These are phyloP conservation scores for Trypanosoma brucei DNA, from an alignment of 208 protist species.

Conservation along the genomic window DNA sequence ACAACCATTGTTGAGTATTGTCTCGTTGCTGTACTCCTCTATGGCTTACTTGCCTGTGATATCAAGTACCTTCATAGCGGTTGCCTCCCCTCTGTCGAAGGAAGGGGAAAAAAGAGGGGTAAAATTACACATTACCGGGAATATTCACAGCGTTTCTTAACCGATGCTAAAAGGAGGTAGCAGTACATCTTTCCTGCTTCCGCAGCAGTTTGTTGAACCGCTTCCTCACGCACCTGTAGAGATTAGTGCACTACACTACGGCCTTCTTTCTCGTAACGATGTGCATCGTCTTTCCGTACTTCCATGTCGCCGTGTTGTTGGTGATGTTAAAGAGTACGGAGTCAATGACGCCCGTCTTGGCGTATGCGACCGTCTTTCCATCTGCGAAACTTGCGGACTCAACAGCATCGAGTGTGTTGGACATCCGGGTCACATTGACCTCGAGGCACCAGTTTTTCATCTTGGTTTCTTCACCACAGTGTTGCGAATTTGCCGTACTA, in stretches of 20 bases:
- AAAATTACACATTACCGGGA: neutral
- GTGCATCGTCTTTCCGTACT: conserved; percentile 82
- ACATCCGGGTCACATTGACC: conserved; percentile 97
- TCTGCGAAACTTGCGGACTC: conserved; percentile 93
- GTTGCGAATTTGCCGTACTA: conserved; percentile 92
- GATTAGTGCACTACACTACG: conserved; percentile 85
- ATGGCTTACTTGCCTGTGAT: too few species aligned
- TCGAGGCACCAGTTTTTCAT: conserved; percentile 98
- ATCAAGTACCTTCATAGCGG: too few species aligned
- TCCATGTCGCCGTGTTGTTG: conserved; percentile 72
- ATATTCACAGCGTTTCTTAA: neutral
- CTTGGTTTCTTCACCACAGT: conserved; percentile 95
- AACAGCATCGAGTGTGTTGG: conserved; percentile 93
- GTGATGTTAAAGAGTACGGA: conserved; percentile 61
- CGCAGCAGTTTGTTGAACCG: conserved; percentile 49
- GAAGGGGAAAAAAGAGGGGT: neutral
- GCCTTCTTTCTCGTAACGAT: conserved; percentile 81
- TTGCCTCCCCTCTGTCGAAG: neutral
- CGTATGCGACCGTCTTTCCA: conserved; percentile 69
- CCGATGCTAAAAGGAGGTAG: conserved; percentile 1
- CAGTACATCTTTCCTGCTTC: conserved; percentile 8
- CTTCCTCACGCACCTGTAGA: conserved; percentile 51
- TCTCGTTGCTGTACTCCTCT: too few species aligned
- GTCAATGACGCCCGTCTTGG: conserved; percentile 92
- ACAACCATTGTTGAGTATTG: too few species aligned